Evolutionary conservation across 2,329 filamentous ascomycete genomes (phyloP).

Genomic region (Colletotrichum sp.): DNA sequence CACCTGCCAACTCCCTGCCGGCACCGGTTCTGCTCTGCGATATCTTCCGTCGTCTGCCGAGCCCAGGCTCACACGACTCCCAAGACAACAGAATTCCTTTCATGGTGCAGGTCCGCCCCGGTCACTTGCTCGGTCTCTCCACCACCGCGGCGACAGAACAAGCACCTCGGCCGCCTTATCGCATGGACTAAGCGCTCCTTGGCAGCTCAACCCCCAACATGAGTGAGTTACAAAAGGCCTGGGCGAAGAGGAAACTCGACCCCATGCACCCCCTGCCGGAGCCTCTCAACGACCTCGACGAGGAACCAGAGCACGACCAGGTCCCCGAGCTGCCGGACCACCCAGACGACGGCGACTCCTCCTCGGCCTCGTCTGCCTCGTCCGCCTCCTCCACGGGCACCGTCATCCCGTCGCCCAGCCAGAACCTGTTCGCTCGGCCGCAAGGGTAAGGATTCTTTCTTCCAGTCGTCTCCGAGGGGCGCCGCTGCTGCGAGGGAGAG

Average conservation of each 20-base stretch:
- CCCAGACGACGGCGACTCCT: constrained; percentile 69
- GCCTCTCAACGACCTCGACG: constrained; percentile 56
- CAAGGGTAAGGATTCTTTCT: constrained; percentile 57
- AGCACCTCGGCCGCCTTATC: neutral
- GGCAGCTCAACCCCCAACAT: constrained; percentile 48
- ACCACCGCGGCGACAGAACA: neutral
- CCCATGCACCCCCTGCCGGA: constrained; percentile 59
- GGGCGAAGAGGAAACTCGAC: constrained; percentile 76
- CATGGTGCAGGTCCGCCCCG: neutral
- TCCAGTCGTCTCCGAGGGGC: neutral
- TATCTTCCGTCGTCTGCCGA: neutral
- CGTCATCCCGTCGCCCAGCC: constrained; percentile 78
- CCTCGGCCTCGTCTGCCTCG: constrained; percentile 64
- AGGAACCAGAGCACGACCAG: constrained; percentile 54
- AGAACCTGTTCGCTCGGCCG: constrained; percentile 75
- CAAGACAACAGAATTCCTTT: neutral
- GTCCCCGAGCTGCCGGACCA: constrained; percentile 50
- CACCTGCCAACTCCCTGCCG: neutral
- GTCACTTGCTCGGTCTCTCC: neutral
- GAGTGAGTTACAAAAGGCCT: constrained; percentile 82
- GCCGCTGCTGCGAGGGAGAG: neutral
- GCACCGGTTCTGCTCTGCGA: neutral
- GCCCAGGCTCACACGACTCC: neutral
- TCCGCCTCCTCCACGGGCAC: constrained; percentile 94
- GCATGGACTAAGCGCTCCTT: neutral